Evolutionary conservation across 768 basidiomycete genomes (phyloP), one percentile per base, ranked within the genome.

Genomic region (Boletus sensibilis): DNA sequence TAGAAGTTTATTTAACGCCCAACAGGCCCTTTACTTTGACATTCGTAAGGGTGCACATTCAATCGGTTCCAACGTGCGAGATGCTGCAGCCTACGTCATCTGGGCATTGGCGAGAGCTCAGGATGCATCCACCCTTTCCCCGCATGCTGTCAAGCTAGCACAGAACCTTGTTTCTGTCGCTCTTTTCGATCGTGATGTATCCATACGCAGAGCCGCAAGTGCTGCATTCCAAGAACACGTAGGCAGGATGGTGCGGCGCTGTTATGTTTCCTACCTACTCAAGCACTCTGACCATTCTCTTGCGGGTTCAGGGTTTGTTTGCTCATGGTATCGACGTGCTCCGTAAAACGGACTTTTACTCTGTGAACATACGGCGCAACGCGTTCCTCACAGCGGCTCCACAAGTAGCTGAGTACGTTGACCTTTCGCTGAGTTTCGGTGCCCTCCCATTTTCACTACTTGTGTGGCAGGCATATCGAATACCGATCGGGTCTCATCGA

Each of bases 221-320:
- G 97, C 97, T 18, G 92, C 95, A 13, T 98, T 92, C 69, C 97
- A 99, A 73, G 97, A 99, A 75, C 88, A 89, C 66, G 97, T 98
- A 38, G 97, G 97, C 13, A 79, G 97, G 68, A 88, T 89, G 76
- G 96, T 97, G 66, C 71, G 87, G 72, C 27, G 7, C 14, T 34
- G 33, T 48, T 40, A 45, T 55, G 41, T 23, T 54, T 51, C 21
- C 43, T 48, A 31, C 45, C 45, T 51, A 12, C 33, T 50, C 43
- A 25, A 41, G 48, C 54, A 58, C 35, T 44, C 57, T 58, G 52
- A 71, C 54, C 50, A 47, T 62, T 52, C 52, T 57, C 40, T 59
- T 40, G 51, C 52, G 65, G 68, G 56, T 58, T 29, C 65, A 98
- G 96, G 86, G 82, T 57, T 74, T 95, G 51, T 95, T 98, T 69